Conservation (phyloP, 306 rosid genomes). For the Trifolium dubium region DNA sequence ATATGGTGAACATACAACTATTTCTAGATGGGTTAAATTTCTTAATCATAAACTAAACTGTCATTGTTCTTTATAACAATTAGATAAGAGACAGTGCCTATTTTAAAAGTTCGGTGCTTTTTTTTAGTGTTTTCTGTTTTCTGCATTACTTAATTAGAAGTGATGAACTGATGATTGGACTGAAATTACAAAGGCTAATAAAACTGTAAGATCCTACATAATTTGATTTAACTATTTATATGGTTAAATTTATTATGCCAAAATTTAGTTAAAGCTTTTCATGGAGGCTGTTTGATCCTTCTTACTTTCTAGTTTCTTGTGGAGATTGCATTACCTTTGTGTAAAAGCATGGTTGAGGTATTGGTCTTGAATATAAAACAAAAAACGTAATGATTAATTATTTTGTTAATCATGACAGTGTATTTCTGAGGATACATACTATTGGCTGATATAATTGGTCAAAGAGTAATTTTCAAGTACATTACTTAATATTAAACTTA, state of each 20-base stretch:
- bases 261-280: conserved; percentile 17
- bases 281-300: conserved; percentile 13
- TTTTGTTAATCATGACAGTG: conserved; percentile 13
- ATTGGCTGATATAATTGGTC: conserved; percentile 27
- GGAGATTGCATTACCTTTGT: conserved; percentile 13
- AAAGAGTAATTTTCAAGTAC: conserved; percentile 39
- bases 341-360: conserved; percentile 23
- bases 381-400: conserved; percentile 39
- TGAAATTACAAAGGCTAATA: neutral
- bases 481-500: conserved; percentile 1
- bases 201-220: conserved; percentile 1
- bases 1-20: conserved; percentile 11
- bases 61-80: conserved; percentile 18
- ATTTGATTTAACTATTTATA: neutral
- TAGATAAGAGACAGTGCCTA: conserved; percentile 66
- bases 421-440: conserved; percentile 10
- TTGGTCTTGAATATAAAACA: conserved; percentile 17
- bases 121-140: conserved; percentile 53
- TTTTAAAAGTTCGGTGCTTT: neutral
- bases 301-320: neutral
- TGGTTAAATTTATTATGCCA: conserved; percentile 5
- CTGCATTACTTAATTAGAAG: conserved; percentile 16
- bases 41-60: conserved; percentile 20
- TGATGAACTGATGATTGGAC: conserved; percentile 19
- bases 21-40: conserved; percentile 10